These are phyloP conservation scores for Neocucurbitaria cava DNA, from an alignment of 2,329 filamentous ascomycete species.

Conservation along the genomic window DNA sequence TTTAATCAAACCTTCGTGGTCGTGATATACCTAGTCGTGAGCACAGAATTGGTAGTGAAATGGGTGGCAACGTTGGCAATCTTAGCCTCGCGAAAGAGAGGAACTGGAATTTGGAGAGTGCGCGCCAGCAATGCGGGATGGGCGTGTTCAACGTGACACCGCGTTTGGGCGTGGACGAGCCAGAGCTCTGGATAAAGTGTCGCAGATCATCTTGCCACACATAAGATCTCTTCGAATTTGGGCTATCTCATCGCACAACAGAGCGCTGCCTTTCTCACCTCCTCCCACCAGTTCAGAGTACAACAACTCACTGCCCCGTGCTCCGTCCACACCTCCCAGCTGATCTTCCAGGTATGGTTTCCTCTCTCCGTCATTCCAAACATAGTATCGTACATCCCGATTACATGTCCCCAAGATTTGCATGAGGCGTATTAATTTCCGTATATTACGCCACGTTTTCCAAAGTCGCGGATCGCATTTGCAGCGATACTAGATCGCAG, in stretches of 20 bases:
- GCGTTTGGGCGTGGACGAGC: neutral
- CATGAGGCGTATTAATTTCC: conserved; percentile 10
- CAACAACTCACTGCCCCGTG: neutral
- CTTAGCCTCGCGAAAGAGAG: neutral
- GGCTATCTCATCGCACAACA: neutral
- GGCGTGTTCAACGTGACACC: neutral
- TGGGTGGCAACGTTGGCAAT: neutral
- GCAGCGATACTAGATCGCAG: conserved; percentile 9
- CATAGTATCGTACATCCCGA: conserved; percentile 21
- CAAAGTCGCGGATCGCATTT: conserved; percentile 7
- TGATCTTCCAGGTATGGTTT: neutral
- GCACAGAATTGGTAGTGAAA: neutral
- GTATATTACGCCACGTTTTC: conserved; percentile 13
- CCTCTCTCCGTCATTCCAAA: conserved; percentile 9
- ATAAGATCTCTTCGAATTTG: neutral
- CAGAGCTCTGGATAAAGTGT: neutral
- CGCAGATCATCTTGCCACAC: neutral
- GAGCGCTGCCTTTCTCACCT: neutral
- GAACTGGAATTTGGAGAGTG: neutral
- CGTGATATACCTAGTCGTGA: neutral
- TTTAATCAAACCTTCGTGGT: neutral
- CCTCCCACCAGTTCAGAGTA: neutral
- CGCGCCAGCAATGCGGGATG: neutral
- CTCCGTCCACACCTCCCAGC: no score
- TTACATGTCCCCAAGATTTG: conserved; percentile 2